phyloP scores from a whole-genome alignment of 768 basidiomycete genomes.

The Coprinopsis sp. region DNA sequence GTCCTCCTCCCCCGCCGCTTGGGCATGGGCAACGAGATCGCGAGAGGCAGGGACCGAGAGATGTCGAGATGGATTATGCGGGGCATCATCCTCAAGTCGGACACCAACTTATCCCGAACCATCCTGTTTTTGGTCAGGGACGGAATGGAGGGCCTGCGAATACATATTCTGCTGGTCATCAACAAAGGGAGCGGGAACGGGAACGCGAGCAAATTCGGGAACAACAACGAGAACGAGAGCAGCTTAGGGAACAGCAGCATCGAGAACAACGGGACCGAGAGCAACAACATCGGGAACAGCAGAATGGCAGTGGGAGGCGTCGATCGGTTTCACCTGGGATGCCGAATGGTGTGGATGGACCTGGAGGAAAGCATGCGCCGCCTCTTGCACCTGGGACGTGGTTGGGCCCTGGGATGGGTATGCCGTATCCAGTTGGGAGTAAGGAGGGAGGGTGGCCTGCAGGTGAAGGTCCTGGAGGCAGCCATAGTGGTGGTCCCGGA shows the following conservation, averaged over 20 bases:
- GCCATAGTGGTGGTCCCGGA: conserved; percentile 28
- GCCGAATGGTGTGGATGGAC: conserved; percentile 20
- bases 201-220: too few species aligned
- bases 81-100: conserved; percentile 15
- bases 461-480: conserved; percentile 25
- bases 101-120: conserved; percentile 26
- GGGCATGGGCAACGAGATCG: conserved; percentile 2
- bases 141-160: conserved; percentile 16
- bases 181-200: conserved; percentile 16
- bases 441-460: conserved; percentile 19
- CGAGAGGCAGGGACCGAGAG: conserved; percentile 4
- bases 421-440: conserved; percentile 8
- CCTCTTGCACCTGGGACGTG: conserved; percentile 31
- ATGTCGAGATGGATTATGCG: conserved; percentile 10
- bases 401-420: conserved; percentile 32
- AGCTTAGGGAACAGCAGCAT: too few species aligned
- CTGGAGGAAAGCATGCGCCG: conserved; percentile 9
- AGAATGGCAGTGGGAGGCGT: conserved; percentile 20
- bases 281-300: conserved; percentile 11
- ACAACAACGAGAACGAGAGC: too few species aligned
- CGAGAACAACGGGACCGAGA: too few species aligned
- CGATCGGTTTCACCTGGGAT: conserved; percentile 35
- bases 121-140: conserved; percentile 30
- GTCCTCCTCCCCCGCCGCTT: not conserved
- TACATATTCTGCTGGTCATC: conserved; percentile 12